These are phyloP conservation scores for Thalassiosira profunda DNA, from an alignment of 108 stramenopile species.

Conservation along the genomic window DNA sequence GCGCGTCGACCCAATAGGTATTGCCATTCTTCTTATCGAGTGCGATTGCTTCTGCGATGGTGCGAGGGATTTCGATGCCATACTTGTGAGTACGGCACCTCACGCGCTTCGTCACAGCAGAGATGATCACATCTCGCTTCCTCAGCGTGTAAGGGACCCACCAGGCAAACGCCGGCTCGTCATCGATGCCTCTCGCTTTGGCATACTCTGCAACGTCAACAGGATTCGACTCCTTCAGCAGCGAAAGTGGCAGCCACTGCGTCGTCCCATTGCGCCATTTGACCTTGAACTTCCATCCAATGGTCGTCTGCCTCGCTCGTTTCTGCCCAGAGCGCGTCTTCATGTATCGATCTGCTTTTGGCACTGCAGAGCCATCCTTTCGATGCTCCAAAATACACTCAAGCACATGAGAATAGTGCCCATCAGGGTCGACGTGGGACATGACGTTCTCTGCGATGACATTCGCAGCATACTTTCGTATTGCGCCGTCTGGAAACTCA, in stretches of 20 bases:
- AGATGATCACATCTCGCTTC: slow-evolving; percentile 28
- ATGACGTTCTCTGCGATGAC: slow-evolving; percentile 59
- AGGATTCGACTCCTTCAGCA: slow-evolving; percentile 60
- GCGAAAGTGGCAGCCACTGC: slow-evolving; percentile 34
- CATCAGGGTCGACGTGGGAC: slow-evolving; percentile 36
- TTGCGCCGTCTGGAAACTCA: slow-evolving; percentile 56
- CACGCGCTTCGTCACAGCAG: slow-evolving; percentile 8
- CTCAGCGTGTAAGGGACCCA: slow-evolving; percentile 45
- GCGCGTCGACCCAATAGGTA: slow-evolving; percentile 39
- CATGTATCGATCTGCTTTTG: slow-evolving; percentile 3
- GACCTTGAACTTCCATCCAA: slow-evolving; percentile 56
- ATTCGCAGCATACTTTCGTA: slow-evolving; percentile 54
- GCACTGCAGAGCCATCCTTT: background rate
- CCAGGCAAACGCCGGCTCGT: slow-evolving; percentile 59
- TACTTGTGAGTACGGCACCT: slow-evolving; percentile 34
- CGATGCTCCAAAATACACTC: slow-evolving; percentile 17
- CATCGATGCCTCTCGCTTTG: slow-evolving; percentile 2
- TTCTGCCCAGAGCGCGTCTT: background rate
- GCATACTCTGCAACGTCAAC: slow-evolving; percentile 68
- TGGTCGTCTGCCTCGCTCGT: slow-evolving; percentile 30
- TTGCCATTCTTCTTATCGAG: slow-evolving; percentile 57
- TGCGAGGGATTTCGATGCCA: slow-evolving; percentile 53
- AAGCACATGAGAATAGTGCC: slow-evolving; percentile 16
- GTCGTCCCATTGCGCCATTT: slow-evolving; percentile 42
- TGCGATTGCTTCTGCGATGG: slow-evolving; percentile 42